Evolutionary conservation across 148 eudicot species (phyloP).

Genomic region (Gaultheria prostrata): DNA sequence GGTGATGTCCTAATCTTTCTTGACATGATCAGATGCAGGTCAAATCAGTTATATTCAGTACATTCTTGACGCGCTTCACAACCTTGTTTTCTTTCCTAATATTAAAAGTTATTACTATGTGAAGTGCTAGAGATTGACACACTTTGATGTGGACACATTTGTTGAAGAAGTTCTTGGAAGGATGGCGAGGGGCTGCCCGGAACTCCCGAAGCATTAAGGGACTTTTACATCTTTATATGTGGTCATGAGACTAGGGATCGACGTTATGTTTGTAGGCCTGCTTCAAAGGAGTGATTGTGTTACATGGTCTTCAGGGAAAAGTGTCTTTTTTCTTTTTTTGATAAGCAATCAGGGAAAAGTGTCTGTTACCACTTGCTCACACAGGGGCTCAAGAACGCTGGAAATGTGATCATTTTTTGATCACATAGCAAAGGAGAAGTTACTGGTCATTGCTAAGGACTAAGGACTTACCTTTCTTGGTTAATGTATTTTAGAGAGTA

Average conservation of each 20-base stretch:
- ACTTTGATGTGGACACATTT: slow-evolving; percentile 95
- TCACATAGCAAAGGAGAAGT: slow-evolving; percentile 49
- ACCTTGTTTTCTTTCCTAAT: slow-evolving; percentile 2
- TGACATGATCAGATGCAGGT: slow-evolving; percentile 98
- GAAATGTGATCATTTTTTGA: slow-evolving; percentile 91
- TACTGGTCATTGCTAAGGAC: slow-evolving; percentile 81
- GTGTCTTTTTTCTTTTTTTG: too few relatives aligned
- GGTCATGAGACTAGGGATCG: slow-evolving; percentile 93
- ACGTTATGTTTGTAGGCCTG: slow-evolving; percentile 96
- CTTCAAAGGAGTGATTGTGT: slow-evolving; percentile 80
- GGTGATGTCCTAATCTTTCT: slow-evolving; percentile 97
- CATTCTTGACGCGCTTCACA: not conserved
- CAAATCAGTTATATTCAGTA: not conserved
- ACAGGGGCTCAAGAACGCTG: slow-evolving; percentile 93
- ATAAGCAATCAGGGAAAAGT: too few relatives aligned
- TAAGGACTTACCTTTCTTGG: not conserved
- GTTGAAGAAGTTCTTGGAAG: slow-evolving; percentile 94
- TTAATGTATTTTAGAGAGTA: not conserved
- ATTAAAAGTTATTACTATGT: slow-evolving; percentile 9
- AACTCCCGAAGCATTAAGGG: slow-evolving; percentile 74
- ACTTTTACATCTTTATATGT: slow-evolving; percentile 78
- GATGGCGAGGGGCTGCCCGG: slow-evolving; percentile 96
- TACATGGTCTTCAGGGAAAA: slow-evolving; percentile 65
- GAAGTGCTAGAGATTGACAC: slow-evolving; percentile 85
- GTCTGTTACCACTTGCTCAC: slow-evolving; percentile 89